Percentiles rank a stretch among this genome's conserved stretches.
These are phyloP conservation scores for Marchantia polymorpha DNA, from an alignment of 225 moss, liverwort and hornwort species.

Conservation along the genomic window DNA sequence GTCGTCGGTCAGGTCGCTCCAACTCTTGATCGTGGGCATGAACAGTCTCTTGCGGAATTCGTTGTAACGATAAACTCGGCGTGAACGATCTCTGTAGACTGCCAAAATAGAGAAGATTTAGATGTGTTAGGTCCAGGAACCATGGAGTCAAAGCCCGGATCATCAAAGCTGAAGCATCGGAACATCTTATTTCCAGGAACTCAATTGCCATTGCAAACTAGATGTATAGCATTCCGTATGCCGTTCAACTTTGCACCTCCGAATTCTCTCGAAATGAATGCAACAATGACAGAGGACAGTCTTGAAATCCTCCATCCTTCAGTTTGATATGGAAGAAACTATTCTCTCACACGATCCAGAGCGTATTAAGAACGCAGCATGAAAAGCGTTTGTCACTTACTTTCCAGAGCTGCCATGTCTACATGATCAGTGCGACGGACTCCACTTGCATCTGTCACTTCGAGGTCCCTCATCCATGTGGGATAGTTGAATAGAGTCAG, in stretches of 20 bases:
- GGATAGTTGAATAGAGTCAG: constrained; percentile 56
- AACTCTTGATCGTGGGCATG: constrained; percentile 20
- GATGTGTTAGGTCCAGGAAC: not conserved
- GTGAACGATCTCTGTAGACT: constrained; percentile 24
- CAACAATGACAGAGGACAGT: no score
- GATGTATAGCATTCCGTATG: no score
- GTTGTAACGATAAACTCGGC: constrained; percentile 20
- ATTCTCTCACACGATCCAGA: no score
- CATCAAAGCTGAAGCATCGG: not conserved
- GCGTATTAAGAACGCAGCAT: not conserved
- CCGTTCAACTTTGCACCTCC: no score
- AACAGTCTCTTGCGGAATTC: constrained; percentile 23
- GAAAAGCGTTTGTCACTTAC: constrained; percentile 23
- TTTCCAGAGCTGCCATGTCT: constrained; percentile 57
- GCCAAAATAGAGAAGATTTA: not conserved
- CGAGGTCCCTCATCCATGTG: constrained; percentile 46
- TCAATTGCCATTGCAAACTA: not conserved
- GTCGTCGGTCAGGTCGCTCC: constrained; percentile 57
- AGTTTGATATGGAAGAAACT: no score
- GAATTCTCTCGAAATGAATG: no score
- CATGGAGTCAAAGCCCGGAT: not conserved
- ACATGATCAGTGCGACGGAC: constrained; percentile 28
- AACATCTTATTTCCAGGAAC: not conserved
- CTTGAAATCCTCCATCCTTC: no score
- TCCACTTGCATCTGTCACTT: constrained; percentile 36